Evolutionary conservation across 371 early-diverging fungal species (phyloP), one percentile per base, ranked within the genome.

Genomic region (Gilbertella persicaria): DNA sequence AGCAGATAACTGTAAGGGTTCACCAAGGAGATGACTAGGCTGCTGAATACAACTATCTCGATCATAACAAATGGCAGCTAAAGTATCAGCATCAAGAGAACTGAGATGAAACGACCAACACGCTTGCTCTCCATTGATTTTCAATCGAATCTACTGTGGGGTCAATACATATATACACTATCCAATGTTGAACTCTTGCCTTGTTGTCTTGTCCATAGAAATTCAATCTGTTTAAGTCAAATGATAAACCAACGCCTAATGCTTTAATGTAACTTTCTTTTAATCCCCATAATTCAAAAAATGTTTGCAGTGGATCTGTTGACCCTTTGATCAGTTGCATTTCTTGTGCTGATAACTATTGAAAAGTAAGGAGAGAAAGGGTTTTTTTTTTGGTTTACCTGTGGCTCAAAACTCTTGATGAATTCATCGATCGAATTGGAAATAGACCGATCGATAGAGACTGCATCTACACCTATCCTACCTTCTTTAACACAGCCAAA

Each of bases 251-350:
- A 7, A 82, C 35, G n/a, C 86, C 86, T 35, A 81, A 19, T 12
- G 80, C 82, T 53, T 86, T 86, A 20, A 73, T 71, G 50, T 81
- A 83, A 50, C 81, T 80, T 64, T 86, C 86, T 58, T 86, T 86
- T 30, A 82, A 58, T 16, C 71, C 77, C 86, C 86, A 86, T 10
- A 78, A 26, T 29, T 73, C 58, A 41, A 62, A 78, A 51, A 86
- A 86, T 21, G 66, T 55, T 30, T 66, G 63, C 10, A 80, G 51
- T 7, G 55, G 55, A 42, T 53, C 38, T 51, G 43, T 20, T 50
- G 24, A 33, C 61, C 10, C 4, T 66, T 8, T 17, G 36, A 79
- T 53, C 44, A 58, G 10, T 13, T 48, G 45, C 38, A 65, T 42
- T 54, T 79, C 79, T 23, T 60, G 47, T 0, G 44, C 36, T 21